Evolutionary conservation across 352 stramenopile genomes (phyloP).

Genomic region (Globisporangium parvum): DNA sequence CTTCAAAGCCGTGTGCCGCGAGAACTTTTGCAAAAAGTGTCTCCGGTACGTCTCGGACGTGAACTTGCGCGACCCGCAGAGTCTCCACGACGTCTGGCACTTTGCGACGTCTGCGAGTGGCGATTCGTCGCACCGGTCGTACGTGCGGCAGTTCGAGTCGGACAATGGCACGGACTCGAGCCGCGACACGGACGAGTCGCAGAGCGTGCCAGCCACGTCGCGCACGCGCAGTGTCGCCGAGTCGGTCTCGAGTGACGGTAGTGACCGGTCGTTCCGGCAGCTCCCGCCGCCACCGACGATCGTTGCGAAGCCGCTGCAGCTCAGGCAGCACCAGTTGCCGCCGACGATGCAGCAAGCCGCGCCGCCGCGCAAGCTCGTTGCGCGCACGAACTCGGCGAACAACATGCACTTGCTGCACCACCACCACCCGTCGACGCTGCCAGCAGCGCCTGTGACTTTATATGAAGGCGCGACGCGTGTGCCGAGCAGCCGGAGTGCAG

Average conservation of each 20-base stretch:
- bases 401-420: slow-evolving; percentile 13
- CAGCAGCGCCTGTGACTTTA: slow-evolving; percentile 1
- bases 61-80: slow-evolving; percentile 46
- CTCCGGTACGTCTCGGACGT: slow-evolving; percentile 55
- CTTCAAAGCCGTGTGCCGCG: slow-evolving; percentile 41
- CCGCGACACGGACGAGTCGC: slow-evolving; percentile 28
- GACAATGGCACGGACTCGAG: slow-evolving; percentile 21
- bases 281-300: slow-evolving; percentile 14
- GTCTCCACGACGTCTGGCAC: slow-evolving; percentile 31
- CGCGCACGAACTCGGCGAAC: slow-evolving; percentile 2
- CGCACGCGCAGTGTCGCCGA: slow-evolving; percentile 5
- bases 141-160: slow-evolving; percentile 8
- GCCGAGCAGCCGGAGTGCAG: slow-evolving; percentile 5
- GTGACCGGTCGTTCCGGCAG: slow-evolving; percentile 15
- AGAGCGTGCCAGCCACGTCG: neutral
- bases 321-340: slow-evolving; percentile 1
- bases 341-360: slow-evolving; percentile 1
- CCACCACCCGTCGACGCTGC: slow-evolving; percentile 3
- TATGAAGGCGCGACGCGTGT: slow-evolving; percentile 2
- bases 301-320: slow-evolving; percentile 1
- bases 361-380: neutral
- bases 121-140: slow-evolving; percentile 10
- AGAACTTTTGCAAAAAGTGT: slow-evolving; percentile 69
- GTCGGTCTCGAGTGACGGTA: slow-evolving; percentile 10
- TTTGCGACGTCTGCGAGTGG: slow-evolving; percentile 29